Conservation (phyloP, 148 eudicot genomes). For the Rhododendron mucronatum region DNA sequence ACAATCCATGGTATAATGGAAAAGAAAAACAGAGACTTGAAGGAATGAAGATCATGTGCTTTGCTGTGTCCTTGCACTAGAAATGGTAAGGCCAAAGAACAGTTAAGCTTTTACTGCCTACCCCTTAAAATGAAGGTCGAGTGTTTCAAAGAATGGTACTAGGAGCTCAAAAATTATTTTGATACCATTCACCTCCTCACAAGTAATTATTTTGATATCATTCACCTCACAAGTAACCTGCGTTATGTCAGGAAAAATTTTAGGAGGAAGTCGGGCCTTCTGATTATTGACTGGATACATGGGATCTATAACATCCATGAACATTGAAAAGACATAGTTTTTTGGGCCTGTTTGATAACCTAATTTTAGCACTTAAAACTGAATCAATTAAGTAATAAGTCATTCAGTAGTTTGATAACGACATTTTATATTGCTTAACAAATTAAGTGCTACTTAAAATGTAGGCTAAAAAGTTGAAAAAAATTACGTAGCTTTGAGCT, state of each 20-base stretch:
- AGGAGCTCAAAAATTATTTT: background rate
- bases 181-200: background rate
- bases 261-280: background rate
- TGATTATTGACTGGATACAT: background rate
- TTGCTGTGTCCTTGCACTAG: background rate
- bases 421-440: too few species aligned
- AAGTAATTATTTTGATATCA: background rate
- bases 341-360: too few species aligned
- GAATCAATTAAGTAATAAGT: too few species aligned
- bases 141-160: background rate
- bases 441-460: too few species aligned
- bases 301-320: background rate
- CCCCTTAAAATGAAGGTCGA: background rate
- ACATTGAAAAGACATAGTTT: background rate
- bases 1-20: background rate
- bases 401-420: too few species aligned
- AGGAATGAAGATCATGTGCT: background rate
- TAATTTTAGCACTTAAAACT: too few species aligned
- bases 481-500: too few species aligned
- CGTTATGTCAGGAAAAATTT: background rate
- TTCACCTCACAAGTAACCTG: background rate
- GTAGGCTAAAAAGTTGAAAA: too few species aligned
- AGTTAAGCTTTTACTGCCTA: background rate
- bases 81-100: background rate
- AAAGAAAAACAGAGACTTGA: background rate